Base-by-base conservation (phyloP, 1,284 basidiomycete genomes). In the Rhodotorula sp. region DNA sequence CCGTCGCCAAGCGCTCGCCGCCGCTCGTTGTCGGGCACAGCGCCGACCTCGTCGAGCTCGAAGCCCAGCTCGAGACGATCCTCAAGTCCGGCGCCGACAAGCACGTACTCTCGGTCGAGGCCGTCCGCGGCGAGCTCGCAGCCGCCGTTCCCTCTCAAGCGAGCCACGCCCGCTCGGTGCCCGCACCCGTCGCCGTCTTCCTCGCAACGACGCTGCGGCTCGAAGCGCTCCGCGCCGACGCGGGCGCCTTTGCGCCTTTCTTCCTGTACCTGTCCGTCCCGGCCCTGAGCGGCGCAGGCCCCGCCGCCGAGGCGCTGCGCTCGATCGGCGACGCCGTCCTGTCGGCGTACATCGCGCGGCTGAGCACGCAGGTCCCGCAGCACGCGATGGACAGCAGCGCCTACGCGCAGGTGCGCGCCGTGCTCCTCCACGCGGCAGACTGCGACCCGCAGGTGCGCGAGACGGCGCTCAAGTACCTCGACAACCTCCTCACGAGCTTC, bases 31-130 rank as follows among this genome's bases (percentile, higher is more conserved):
- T 91, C 45, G 93, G 96, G 80, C 88, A 88, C 70, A 87, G 91
- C n/a, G 17, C 21, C 54, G 70, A 61, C 60, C 53, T 90, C 65
- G 87, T 94, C 50, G 89, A 90, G 48, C 93, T 91, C 78, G 93
- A 95, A 74, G 86, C 98, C 34, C 93, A 97, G 80, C 97, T 95
- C 81, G 96, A 94, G 81, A 90, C 93, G 13, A 90, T 96, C 45
- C 87, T 99, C 62, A 79, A 80, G 73, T 86, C 92, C n/a, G 90
- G 91, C 77, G 61, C 59, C 34, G 49, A n/a, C 14, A 46, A 25
- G 23, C 66, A 64, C 14, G 65, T 48, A 21, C 46, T 70, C 64
- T 75, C 73, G 12, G 67, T 73, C 54, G 74, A 79, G 49, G 61
- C 66, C 9, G 53, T 78, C 23, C 75, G 78, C 25, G 66, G 64